Base-by-base conservation (phyloP, 2,329 filamentous ascomycete genomes). In the Pyrenochaeta sp. region DNA sequence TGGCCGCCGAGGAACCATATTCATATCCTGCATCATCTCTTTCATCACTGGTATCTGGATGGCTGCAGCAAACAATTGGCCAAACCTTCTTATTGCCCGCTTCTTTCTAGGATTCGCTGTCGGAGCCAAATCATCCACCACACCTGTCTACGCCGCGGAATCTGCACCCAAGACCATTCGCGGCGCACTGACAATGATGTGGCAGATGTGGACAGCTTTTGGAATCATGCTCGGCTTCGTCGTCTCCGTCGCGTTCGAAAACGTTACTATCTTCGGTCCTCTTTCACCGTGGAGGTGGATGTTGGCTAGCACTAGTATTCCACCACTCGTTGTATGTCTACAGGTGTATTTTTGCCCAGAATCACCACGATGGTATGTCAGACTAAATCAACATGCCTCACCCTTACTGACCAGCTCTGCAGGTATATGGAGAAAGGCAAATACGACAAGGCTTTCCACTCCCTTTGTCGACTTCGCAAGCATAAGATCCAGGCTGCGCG, bases 401-500 rank as follows among this genome's bases (percentile, higher is more conserved):
- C n/a, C n/a, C n/a, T n/a, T 34, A 20, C 20, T 49, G 4, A 46
- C 22, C 15, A 2, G 11, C 11, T 15, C 6, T 19, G 6, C 14
- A 55, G 63, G 59, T 65, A 67, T 35, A 66, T 67, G 58, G 61
- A 69, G 37, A 67, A 69, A 30, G 58, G 58, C n/a, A 67, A 61
- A 35, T 69, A 61, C 44, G 62, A 63, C 37, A 61, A 61, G 17
- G 65, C 65, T 6, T 68, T 67, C 40, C 4, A 50, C 1, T 57
- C 65, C 6, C 59, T 68, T 80, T 61, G 78, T 77, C 6, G 82
- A 78, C 32, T 87, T 66, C 76, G 81, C 3, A 73, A 73, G 17
- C 74, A 75, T 15, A 72, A 78, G 10, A 70, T 84, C 13, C 78
- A 82, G 47, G 81, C 80, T 2, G 79, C 79, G 1, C 69, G 81